These are phyloP conservation scores for Cyclospora cayetanensis DNA, from an alignment of 169 alveolate species.

Conservation along the genomic window DNA sequence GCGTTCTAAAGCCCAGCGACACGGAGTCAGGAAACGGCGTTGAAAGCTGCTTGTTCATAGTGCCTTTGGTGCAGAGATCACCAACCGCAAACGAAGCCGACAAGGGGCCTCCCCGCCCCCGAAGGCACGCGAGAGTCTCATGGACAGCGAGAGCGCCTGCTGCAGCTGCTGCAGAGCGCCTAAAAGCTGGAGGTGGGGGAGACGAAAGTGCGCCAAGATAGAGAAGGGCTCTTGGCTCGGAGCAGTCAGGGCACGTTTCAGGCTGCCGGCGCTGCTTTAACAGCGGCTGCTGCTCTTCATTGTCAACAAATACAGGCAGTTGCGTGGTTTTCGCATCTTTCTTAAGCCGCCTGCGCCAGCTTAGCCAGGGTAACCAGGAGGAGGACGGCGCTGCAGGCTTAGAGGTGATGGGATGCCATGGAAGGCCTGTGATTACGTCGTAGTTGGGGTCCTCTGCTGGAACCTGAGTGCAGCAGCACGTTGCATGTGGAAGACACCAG, in stretches of 20 bases:
- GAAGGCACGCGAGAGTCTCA: neutral
- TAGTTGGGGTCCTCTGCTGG: slow-evolving; percentile 47
- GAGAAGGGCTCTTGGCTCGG: neutral
- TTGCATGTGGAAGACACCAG: too few species aligned
- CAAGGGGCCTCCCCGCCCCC: neutral
- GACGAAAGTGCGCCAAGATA: neutral
- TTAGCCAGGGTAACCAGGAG: neutral
- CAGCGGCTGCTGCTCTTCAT: slow-evolving; percentile 43
- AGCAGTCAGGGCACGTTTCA: neutral
- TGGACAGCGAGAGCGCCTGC: neutral
- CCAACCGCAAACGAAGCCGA: neutral
- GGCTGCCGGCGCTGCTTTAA: neutral
- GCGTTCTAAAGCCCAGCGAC: neutral
- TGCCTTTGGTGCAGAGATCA: neutral
- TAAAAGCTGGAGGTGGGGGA: neutral
- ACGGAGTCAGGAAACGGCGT: neutral
- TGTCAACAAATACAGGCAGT: neutral
- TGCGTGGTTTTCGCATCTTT: neutral
- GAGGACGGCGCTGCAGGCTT: neutral
- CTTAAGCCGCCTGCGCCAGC: neutral
- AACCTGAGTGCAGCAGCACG: slow-evolving; percentile 18
- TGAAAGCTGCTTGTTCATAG: neutral
- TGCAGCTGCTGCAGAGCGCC: slow-evolving; percentile 31
- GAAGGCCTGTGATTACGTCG: slow-evolving; percentile 6
- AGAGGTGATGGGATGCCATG: neutral